Base-by-base conservation (phyloP, 768 basidiomycete species). In the Hydnomerulius pinastri region DNA sequence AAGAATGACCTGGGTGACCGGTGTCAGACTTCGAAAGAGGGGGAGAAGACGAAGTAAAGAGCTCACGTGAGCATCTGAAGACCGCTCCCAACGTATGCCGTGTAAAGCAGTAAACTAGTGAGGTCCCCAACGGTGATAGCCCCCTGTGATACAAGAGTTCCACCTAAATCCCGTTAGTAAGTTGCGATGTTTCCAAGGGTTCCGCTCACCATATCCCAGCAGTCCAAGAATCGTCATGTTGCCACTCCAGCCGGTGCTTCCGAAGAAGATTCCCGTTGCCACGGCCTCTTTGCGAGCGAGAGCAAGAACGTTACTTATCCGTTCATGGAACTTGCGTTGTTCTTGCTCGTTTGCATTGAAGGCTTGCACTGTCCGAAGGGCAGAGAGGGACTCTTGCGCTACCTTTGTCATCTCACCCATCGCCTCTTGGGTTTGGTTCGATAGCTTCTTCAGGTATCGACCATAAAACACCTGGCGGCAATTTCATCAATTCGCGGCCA, bases 361-460 rank as follows among this genome's bases (percentile, higher is more conserved):
- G 0, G 93, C 90, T 62, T 98, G 95, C 0, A 95, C 89, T 0
- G 92, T 95, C 2, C 92, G 80, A 25, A 95, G 76, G 3, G 90
- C 90, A 3, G 90, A 81, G 4, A 99, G 80, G 4, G 94, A 85
- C 63, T 99, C 96, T 51, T 92, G 87, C 5, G 95, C 94, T 27
- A 73, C 77, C 69, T 81, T 94, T 27, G 93, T 92, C 94, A 96
- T 93, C 48, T 96, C 94, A 48, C 95, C 95, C 45, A 97, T 80
- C 1, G 95, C 92, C 61, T 94, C 93, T 67, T 99, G 96, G 6
- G 96, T 95, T 61, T 85, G 75, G 60, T 91, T 92, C 6, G 92
- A 92, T 3, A 99, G 80, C 53, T 85, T 87, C 65, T 94, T 92
- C 46, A 99, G 73, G 70, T 98, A 99, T 11, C 94, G 84, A 55